A percentile compares a stretch with the other conserved stretches of the same genome.
These are phyloP conservation scores for Paraphaeosphaeria sporulosa DNA, from an alignment of 2,329 filamentous ascomycete genomes.

Conservation along the genomic window DNA sequence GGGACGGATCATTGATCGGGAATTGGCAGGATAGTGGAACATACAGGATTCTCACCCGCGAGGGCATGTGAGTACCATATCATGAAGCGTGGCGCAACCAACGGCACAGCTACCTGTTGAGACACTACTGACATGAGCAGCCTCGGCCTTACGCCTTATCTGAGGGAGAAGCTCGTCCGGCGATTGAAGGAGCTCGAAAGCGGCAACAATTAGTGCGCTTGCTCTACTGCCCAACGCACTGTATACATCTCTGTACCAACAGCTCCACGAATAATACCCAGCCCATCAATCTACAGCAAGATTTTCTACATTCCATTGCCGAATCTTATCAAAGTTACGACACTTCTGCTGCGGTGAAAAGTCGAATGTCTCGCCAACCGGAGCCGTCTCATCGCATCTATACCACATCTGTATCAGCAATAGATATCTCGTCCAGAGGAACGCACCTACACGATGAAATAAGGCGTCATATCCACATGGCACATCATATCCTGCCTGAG, in stretches of 20 bases:
- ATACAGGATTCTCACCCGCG: slow-evolving; percentile 67
- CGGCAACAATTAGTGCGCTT: slow-evolving; percentile 15
- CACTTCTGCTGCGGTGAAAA: slow-evolving; percentile 9
- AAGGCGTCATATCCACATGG: slow-evolving; percentile 1
- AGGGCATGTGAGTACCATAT: slow-evolving; percentile 60
- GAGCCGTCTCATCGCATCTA: background rate
- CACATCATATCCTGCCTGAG: slow-evolving; percentile 8
- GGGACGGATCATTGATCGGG: slow-evolving; percentile 63
- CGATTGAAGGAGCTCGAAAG: slow-evolving; percentile 46
- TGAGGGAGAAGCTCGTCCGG: slow-evolving; percentile 59
- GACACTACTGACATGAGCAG: slow-evolving; percentile 31
- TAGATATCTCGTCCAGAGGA: background rate
- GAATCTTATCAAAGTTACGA: background rate
- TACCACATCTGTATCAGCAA: background rate
- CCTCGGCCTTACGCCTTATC: slow-evolving; percentile 56
- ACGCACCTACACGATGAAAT: slow-evolving; percentile 1
- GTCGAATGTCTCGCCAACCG: slow-evolving; percentile 1
- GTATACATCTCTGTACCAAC: background rate
- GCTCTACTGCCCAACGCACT: background rate
- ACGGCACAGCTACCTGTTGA: background rate
- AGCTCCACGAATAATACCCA: background rate
- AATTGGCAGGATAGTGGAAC: slow-evolving; percentile 68
- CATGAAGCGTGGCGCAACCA: background rate
- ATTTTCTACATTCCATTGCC: slow-evolving; percentile 4
- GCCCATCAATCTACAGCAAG: background rate